phyloP scores from a whole-genome alignment of 2,329 filamentous ascomycete species.

The Curvularia verruculosa region DNA sequence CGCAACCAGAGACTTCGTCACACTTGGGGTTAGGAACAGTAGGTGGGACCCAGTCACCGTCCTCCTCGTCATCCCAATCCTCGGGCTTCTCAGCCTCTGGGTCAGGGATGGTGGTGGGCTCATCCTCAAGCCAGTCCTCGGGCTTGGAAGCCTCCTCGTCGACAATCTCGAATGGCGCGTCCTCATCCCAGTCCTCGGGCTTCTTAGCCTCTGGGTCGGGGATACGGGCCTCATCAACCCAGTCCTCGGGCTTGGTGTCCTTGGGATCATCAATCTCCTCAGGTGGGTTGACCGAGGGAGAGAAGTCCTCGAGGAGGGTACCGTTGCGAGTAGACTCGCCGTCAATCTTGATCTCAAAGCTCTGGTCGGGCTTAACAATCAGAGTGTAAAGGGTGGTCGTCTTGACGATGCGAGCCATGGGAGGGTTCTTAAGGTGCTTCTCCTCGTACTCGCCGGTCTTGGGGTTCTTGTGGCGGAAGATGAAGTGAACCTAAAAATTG shows the following conservation, averaged over 20 bases:
- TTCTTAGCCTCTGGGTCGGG: slow-evolving; percentile 91
- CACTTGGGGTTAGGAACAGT: slow-evolving; percentile 96
- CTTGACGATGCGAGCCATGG: slow-evolving; percentile 87
- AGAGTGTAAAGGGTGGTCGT: slow-evolving; percentile 94
- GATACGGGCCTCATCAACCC: slow-evolving; percentile 94
- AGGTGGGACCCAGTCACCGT: slow-evolving; percentile 94
- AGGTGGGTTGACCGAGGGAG: slow-evolving; percentile 87
- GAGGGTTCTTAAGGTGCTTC: slow-evolving; percentile 91
- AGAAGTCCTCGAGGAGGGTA: slow-evolving; percentile 91
- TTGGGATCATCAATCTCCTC: slow-evolving; percentile 95
- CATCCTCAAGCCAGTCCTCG: slow-evolving; percentile 93
- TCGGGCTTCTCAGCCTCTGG: slow-evolving; percentile 97
- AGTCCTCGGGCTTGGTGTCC: slow-evolving; percentile 92
- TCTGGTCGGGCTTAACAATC: slow-evolving; percentile 95
- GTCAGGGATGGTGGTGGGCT: slow-evolving; percentile 82
- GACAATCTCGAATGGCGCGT: slow-evolving; percentile 93
- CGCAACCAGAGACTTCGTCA: slow-evolving; percentile 88
- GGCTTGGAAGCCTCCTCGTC: slow-evolving; percentile 91
- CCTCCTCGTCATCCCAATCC: slow-evolving; percentile 99
- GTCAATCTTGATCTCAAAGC: slow-evolving; percentile 89
- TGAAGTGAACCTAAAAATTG: slow-evolving; percentile 74
- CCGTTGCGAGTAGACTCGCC: slow-evolving; percentile 87
- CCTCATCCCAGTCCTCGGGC: slow-evolving; percentile 99
- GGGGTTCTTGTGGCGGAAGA: slow-evolving; percentile 99
- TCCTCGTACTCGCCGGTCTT: slow-evolving; percentile 99